Evolutionary conservation across 352 stramenopile genomes (phyloP).

Genomic region (Pythium aristosporum): DNA sequence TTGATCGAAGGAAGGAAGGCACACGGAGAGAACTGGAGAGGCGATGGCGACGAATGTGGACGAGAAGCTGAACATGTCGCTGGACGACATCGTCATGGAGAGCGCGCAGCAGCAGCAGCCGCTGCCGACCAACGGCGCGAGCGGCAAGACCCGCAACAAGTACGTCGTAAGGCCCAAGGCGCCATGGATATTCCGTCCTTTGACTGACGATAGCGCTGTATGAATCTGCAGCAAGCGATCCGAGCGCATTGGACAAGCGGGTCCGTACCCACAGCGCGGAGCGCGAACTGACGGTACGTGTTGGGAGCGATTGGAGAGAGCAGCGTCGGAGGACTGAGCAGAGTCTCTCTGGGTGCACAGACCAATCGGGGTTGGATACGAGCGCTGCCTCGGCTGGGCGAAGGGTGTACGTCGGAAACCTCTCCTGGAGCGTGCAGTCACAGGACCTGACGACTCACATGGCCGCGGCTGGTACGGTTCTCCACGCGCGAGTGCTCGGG

Average conservation of each 20-base stretch:
- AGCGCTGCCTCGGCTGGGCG: slow-evolving; percentile 29
- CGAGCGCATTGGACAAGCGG: slow-evolving; percentile 54
- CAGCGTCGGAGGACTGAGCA: slow-evolving; percentile 11
- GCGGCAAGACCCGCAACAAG: slow-evolving; percentile 57
- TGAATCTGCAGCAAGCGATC: slow-evolving; percentile 51
- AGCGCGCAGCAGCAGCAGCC: slow-evolving; percentile 15
- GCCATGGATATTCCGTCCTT: background rate
- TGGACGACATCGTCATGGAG: slow-evolving; percentile 65
- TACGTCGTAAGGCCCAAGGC: slow-evolving; percentile 23
- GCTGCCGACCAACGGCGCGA: slow-evolving; percentile 4
- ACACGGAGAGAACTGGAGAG: slow-evolving; percentile 5
- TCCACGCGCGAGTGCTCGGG: slow-evolving; percentile 64
- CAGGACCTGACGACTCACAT: slow-evolving; percentile 86
- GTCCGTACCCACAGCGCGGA: slow-evolving; percentile 45
- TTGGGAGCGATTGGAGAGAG: slow-evolving; percentile 8
- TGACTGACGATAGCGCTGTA: slow-evolving; percentile 15
- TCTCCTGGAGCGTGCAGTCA: slow-evolving; percentile 84
- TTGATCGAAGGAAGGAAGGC: background rate
- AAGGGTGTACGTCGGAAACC: slow-evolving; percentile 84
- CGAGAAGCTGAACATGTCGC: slow-evolving; percentile 75
- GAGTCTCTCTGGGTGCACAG: background rate
- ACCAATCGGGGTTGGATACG: slow-evolving; percentile 14
- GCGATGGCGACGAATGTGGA: slow-evolving; percentile 37
- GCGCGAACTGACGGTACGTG: slow-evolving; percentile 26
- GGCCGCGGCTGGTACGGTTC: slow-evolving; percentile 61